Base-by-base conservation (phyloP, 2,329 filamentous ascomycete species). In the Fusarium incarnatum region DNA sequence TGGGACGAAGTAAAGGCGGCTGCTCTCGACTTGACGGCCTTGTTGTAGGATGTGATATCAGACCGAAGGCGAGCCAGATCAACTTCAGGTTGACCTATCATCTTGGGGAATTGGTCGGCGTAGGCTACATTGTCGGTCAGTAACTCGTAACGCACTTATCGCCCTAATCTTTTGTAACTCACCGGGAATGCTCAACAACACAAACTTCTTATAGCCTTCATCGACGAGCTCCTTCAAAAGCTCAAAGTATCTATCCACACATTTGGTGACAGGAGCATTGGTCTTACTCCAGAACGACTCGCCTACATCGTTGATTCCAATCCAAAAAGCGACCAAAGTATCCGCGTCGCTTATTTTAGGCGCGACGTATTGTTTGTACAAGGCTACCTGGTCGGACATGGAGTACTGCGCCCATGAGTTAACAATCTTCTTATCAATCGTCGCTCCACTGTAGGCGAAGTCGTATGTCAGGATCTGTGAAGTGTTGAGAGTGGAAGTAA, bases 271-370 rank as follows among this genome's bases (percentile, higher is more conserved):
- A 15, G 63, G 70, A 12, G 71, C 55, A 5, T 45, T 60, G 0
- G 57, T 56, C 46, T 57, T 64, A 12, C 67, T 64, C 71, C 70
- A 73, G 27, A 68, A 73, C 0, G 71, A 55, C 32, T 73, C 67
- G 1, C 71, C 71, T 18, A 73, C 60, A 27, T 73, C 71, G 27
- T 73, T 73, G 18, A 73, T 73, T 1, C 71, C 71, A 8, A 72
- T 70, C 71, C 71, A 73, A 23, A 73, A 64, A 8, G 61, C 64
- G 8, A 71, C 59, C 10, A 73, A 48, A 0, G 61, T 59, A 1
- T 73, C 45, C 0, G 25, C 23, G 1, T 49, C 23, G 13, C 23
- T 48, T 1, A 68, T 56, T n/a, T 57, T 57, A 1, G 57, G 27
- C 3, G 67, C 58, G 13, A 71, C 49, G 27, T 73, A 71, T 44